Percentiles rank a stretch among this genome's conserved stretches.
phyloP scores from a whole-genome alignment of 2,329 filamentous ascomycete species.

The Apiospora saccharicola region DNA sequence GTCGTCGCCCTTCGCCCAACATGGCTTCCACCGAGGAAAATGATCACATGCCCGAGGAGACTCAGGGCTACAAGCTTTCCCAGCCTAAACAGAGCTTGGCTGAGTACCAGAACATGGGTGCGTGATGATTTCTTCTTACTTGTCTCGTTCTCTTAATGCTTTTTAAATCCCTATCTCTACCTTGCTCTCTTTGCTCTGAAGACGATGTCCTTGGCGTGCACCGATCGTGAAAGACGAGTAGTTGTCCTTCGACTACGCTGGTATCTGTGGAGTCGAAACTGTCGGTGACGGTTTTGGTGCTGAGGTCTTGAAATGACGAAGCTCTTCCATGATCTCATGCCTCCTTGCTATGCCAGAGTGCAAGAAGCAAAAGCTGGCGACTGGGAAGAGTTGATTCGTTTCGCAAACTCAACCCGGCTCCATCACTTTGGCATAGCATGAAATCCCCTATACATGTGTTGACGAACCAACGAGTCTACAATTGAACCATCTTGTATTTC shows the following conservation, averaged over 20 bases:
- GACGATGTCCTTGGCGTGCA: conserved; percentile 8
- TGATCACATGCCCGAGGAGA: conserved; percentile 86
- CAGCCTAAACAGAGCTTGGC: conserved; percentile 96
- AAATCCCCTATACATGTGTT: conserved; percentile 1
- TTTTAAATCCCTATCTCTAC: conserved; percentile 24
- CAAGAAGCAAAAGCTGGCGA: neutral
- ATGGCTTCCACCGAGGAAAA: conserved; percentile 82
- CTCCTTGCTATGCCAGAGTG: neutral
- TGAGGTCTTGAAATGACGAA: neutral
- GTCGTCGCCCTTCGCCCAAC: conserved; percentile 40
- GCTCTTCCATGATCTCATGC: neutral
- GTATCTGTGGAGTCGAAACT: conserved; percentile 10
- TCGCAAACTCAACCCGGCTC: neutral
- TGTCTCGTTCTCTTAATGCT: conserved; percentile 22
- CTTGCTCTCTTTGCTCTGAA: neutral
- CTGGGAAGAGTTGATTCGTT: neutral
- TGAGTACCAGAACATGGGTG: conserved; percentile 93
- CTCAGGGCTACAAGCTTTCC: conserved; percentile 96
- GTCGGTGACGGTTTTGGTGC: neutral
- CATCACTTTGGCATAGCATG: neutral
- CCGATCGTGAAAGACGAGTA: neutral
- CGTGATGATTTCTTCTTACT: conserved; percentile 28
- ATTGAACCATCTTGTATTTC: neutral
- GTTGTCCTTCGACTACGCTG: neutral
- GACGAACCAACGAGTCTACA: neutral